A percentile compares a stretch with the other conserved stretches of the same genome.
phyloP scores from a whole-genome alignment of 1,139 yeast genomes.

The Candida sojae region DNA sequence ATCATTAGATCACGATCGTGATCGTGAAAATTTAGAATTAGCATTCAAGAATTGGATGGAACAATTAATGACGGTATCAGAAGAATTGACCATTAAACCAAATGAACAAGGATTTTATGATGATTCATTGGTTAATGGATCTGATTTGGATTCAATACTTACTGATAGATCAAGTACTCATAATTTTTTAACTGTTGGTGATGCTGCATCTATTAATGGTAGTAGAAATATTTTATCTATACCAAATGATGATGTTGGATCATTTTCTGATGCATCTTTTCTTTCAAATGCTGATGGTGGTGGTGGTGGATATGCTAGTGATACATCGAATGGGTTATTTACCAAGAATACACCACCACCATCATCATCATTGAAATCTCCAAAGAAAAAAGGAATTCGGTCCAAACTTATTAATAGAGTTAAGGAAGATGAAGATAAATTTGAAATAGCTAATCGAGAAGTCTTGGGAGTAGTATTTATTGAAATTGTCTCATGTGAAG shows the following conservation, averaged over 20 bases:
- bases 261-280: slow-evolving; percentile 27
- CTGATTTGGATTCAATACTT: slow-evolving; percentile 30
- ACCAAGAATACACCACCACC: slow-evolving; percentile 1
- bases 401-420: slow-evolving; percentile 11
- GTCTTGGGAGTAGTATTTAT: slow-evolving; percentile 74
- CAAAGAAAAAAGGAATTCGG: slow-evolving; percentile 7
- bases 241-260: slow-evolving; percentile 14
- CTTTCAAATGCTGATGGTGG: slow-evolving; percentile 16
- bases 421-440: slow-evolving; percentile 15
- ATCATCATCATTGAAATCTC: background rate
- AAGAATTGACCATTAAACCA: slow-evolving; percentile 19
- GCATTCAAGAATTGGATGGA: slow-evolving; percentile 30
- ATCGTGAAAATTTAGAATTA: slow-evolving; percentile 9
- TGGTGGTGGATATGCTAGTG: slow-evolving; percentile 9
- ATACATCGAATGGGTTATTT: slow-evolving; percentile 6
- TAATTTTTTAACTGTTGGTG: background rate
- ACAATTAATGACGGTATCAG: slow-evolving; percentile 35
- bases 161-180: slow-evolving; percentile 6
- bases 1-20: slow-evolving; percentile 6
- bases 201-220: background rate
- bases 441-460: slow-evolving; percentile 39
- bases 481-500: slow-evolving; percentile 72
- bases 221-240: background rate
- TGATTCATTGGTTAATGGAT: slow-evolving; percentile 28
- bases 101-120: slow-evolving; percentile 48